Evolutionary conservation across 129 eudicot species (phyloP), one percentile per base, ranked within the genome.

Genomic region (Centrapalus pauciflorus): DNA sequence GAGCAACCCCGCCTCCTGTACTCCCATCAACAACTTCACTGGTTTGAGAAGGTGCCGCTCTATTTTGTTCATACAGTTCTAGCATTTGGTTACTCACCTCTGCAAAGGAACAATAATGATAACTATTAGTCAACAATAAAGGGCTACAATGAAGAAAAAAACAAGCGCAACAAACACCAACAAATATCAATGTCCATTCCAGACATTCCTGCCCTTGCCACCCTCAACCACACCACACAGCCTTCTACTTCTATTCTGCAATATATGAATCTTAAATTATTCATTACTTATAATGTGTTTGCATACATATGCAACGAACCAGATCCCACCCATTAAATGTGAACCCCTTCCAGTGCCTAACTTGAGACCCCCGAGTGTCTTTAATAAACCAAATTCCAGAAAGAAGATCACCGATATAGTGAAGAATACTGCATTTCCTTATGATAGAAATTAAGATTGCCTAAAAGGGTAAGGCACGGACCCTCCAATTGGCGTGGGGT

Each of bases 401-500:
- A n/a, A n/a, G n/a, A n/a, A n/a, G n/a, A n/a, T n/a, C n/a, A n/a
- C n/a, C n/a, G n/a, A n/a, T n/a, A n/a, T n/a, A n/a, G n/a, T n/a
- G n/a, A n/a, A n/a, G n/a, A n/a, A n/a, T n/a, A n/a, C n/a, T n/a
- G n/a, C n/a, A n/a, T n/a, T n/a, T n/a, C n/a, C n/a, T n/a, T 4
- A 28, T 23, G 32, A 49, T 41, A 57, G 19, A 40, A 52, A 35
- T 62, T 27, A 41, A 7, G 38, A 61, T 19, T 34, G 0, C 38
- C 50, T 55, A 67, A 35, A 24, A 64, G 59, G 81, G 71, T 69
- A 70, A 72, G 63, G 38, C 65, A 80, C 90, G 76, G 63, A 90
- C 97, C 97, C 86, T 86, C 97, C 64, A 90, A 70, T 64, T 93
- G 99, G 77, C 96, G 99, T 74, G 95, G 96, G 73, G 90, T 93